A percentile compares a stretch with the other conserved stretches of the same genome.
Evolutionary conservation across 305 asterid genomes (phyloP).

Genomic region (Solanum hybrid): DNA sequence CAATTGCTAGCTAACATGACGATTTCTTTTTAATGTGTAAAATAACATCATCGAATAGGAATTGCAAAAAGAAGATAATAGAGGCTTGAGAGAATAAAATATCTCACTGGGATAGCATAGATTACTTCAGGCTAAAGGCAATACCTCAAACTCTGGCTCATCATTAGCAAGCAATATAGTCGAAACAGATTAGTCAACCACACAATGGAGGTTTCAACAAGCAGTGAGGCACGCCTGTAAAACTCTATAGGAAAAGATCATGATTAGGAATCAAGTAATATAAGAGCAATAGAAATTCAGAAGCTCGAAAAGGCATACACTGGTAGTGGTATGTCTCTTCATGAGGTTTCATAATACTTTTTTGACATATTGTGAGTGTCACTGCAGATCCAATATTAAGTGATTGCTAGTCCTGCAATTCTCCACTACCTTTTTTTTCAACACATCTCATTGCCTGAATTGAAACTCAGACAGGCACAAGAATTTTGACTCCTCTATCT

Average conservation of each 20-base stretch:
- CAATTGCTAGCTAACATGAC: not conserved
- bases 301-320: not conserved
- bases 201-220: not conserved
- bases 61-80: not conserved
- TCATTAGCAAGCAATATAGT: not conserved
- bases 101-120: not conserved
- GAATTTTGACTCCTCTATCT: not conserved
- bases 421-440: not conserved
- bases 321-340: not conserved
- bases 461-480: not conserved
- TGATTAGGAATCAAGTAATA: not conserved
- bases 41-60: not conserved
- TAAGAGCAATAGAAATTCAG: not conserved
- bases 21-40: not conserved
- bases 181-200: not conserved
- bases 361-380: not conserved
- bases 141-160: not conserved
- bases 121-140: not conserved
- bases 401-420: not conserved
- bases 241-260: not conserved
- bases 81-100: not conserved
- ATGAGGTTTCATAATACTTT: not conserved
- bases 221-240: not conserved
- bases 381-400: not conserved
- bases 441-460: not conserved